A percentile compares a stretch with the other conserved stretches of the same genome.
Conservation (phyloP, 164 flowering plant genomes). For the Stephania japonica region DNA sequence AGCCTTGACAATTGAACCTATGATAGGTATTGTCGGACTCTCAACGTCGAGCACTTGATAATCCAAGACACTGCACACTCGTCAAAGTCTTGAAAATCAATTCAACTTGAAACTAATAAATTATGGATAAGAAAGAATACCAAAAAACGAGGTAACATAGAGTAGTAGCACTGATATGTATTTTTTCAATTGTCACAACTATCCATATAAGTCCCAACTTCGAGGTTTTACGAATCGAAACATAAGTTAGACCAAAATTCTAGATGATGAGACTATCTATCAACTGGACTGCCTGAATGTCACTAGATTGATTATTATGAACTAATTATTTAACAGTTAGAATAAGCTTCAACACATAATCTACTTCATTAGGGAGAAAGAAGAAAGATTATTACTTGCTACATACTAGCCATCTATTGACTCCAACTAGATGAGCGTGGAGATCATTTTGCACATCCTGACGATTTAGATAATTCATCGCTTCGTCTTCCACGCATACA, state of each 20-base stretch:
- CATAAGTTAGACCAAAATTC: too few relatives aligned
- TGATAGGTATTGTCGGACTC: constrained; percentile 50
- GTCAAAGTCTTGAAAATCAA: not conserved
- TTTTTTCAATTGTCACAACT: too few relatives aligned
- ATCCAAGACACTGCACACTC: constrained; percentile 43
- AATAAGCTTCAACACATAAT: too few relatives aligned
- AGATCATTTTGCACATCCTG: constrained; percentile 68
- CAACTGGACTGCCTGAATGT: too few relatives aligned
- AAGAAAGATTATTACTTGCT: constrained; percentile 54
- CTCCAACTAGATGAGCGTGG: constrained; percentile 72
- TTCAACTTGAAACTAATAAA: not conserved
- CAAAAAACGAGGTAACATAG: not conserved
- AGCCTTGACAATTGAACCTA: constrained; percentile 46
- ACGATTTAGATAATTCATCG: constrained; percentile 60
- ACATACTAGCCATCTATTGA: constrained; percentile 61
- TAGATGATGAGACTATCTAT: too few relatives aligned
- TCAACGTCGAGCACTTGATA: constrained; percentile 61
- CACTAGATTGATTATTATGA: too few relatives aligned
- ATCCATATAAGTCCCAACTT: too few relatives aligned
- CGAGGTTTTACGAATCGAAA: too few relatives aligned
- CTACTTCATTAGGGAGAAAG: not conserved
- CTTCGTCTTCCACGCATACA: constrained; percentile 83
- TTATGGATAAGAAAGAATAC: not conserved
- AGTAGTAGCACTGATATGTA: not conserved
- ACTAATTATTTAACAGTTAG: too few relatives aligned